These are phyloP conservation scores for Solanum chiquidenum DNA, from an alignment of 257 asterid genomes.

Conservation along the genomic window DNA sequence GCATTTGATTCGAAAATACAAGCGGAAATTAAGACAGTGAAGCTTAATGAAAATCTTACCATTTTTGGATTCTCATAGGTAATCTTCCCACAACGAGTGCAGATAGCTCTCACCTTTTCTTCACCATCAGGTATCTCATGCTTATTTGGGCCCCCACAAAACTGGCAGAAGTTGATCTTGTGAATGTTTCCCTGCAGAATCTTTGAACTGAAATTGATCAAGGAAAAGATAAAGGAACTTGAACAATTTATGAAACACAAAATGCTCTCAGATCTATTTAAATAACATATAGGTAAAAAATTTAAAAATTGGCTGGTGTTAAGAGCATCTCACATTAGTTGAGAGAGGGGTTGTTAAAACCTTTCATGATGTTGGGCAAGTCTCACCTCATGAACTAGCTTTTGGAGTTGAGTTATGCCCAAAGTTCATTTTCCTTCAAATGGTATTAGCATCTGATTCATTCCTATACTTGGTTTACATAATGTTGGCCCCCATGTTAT, in stretches of 20 bases:
- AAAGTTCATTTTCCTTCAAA: not conserved
- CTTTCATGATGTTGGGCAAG: not conserved
- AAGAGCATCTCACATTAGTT: not conserved
- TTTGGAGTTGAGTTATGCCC: not conserved
- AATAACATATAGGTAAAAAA: not conserved
- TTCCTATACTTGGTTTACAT: not conserved
- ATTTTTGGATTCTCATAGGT: slow-evolving; percentile 91
- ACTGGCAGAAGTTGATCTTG: slow-evolving; percentile 81
- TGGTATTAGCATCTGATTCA: not conserved
- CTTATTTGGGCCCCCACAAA: slow-evolving; percentile 86
- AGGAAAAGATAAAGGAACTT: not conserved
- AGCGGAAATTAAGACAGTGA: not conserved
- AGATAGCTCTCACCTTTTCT: slow-evolving; percentile 74
- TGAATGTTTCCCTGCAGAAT: slow-evolving; percentile 41
- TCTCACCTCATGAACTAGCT: not conserved
- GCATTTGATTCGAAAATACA: not conserved
- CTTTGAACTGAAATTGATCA: not conserved
- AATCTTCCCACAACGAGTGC: slow-evolving; percentile 67
- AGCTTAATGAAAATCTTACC: slow-evolving; percentile 32
- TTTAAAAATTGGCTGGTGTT: not conserved
- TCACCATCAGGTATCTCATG: slow-evolving; percentile 89
- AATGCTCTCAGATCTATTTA: not conserved
- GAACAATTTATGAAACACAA: not conserved
- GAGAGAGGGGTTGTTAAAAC: not conserved
- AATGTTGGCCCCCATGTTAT: not conserved